phyloP scores from a whole-genome alignment of 352 stramenopile genomes.

The Phytophthora brassicae region DNA sequence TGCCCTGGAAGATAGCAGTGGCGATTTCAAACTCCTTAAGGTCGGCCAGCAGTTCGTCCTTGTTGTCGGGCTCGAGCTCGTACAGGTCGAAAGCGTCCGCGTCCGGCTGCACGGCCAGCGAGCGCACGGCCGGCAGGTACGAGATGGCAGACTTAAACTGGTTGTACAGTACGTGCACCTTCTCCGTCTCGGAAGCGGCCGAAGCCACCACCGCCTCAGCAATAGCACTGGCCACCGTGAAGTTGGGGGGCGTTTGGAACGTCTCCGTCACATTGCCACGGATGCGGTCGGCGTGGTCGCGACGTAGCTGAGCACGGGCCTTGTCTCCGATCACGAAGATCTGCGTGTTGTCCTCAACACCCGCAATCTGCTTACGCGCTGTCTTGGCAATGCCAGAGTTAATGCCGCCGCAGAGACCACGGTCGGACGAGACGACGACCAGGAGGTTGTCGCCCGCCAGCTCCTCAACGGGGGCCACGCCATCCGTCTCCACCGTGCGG shows the following conservation, averaged over 20 bases:
- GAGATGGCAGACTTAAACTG: conserved; percentile 95
- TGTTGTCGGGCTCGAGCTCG: conserved; percentile 98
- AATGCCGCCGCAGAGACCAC: conserved; percentile 98
- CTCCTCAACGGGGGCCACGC: conserved; percentile 81
- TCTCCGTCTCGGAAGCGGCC: conserved; percentile 88
- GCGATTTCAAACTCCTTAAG: conserved; percentile 95
- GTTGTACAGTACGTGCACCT: conserved; percentile 97
- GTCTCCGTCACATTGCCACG: conserved; percentile 83
- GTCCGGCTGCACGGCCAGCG: conserved; percentile 57
- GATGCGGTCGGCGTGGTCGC: conserved; percentile 72
- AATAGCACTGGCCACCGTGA: conserved; percentile 91
- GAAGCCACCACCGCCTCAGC: conserved; percentile 82
- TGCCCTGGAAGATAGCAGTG: conserved; percentile 92
- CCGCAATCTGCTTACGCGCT: conserved; percentile 80
- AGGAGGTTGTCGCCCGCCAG: conserved; percentile 90
- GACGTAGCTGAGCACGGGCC: conserved; percentile 92
- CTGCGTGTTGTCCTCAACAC: conserved; percentile 71
- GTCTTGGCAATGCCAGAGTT: conserved; percentile 96
- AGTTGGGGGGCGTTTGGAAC: conserved; percentile 85
- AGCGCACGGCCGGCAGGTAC: conserved; percentile 93
- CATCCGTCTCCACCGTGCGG: conserved; percentile 88
- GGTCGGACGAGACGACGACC: conserved; percentile 96
- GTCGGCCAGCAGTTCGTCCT: conserved; percentile 96
- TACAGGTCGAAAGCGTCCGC: conserved; percentile 90
- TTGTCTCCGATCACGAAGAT: conserved; percentile 98